Percentiles rank a stretch among this genome's conserved stretches.
These are phyloP conservation scores for Canariomyces notabilis DNA, from an alignment of 2,329 filamentous ascomycete genomes.

Conservation along the genomic window DNA sequence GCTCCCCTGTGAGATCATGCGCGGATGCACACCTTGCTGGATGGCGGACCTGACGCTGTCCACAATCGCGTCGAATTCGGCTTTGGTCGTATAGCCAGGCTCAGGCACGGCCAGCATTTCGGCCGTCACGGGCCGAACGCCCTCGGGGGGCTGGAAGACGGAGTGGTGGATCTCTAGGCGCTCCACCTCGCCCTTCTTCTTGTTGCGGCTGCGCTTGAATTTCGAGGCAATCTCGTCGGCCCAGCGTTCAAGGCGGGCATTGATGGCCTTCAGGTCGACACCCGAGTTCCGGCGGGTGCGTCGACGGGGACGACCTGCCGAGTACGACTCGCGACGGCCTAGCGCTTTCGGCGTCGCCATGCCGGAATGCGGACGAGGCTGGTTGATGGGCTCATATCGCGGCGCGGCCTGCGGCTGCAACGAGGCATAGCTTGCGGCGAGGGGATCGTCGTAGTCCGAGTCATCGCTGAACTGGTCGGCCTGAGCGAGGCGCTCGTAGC, in stretches of 20 bases:
- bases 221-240: constrained; percentile 96
- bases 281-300: constrained; percentile 69
- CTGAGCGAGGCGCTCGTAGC: constrained; percentile 80
- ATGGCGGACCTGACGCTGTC: constrained; percentile 90
- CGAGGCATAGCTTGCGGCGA: constrained; percentile 48
- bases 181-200: constrained; percentile 70
- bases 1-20: constrained; percentile 94
- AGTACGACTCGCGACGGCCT: constrained; percentile 27
- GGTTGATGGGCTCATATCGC: constrained; percentile 59
- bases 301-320: constrained; percentile 35
- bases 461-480: constrained; percentile 71
- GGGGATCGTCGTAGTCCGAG: constrained; percentile 60
- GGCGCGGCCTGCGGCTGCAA: constrained; percentile 52
- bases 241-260: constrained; percentile 90
- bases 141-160: constrained; percentile 90
- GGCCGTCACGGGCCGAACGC: constrained; percentile 71
- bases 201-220: constrained; percentile 81
- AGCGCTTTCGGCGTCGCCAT: constrained; percentile 51
- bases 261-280: constrained; percentile 97
- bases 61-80: constrained; percentile 81
- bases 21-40: constrained; percentile 83
- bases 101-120: constrained; percentile 63
- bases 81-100: constrained; percentile 65
- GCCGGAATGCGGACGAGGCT: constrained; percentile 55
- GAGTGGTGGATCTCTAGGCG: constrained; percentile 94